These are phyloP conservation scores for Phaeosphaeria sp. DNA, from an alignment of 2,329 filamentous ascomycete genomes.

Conservation along the genomic window DNA sequence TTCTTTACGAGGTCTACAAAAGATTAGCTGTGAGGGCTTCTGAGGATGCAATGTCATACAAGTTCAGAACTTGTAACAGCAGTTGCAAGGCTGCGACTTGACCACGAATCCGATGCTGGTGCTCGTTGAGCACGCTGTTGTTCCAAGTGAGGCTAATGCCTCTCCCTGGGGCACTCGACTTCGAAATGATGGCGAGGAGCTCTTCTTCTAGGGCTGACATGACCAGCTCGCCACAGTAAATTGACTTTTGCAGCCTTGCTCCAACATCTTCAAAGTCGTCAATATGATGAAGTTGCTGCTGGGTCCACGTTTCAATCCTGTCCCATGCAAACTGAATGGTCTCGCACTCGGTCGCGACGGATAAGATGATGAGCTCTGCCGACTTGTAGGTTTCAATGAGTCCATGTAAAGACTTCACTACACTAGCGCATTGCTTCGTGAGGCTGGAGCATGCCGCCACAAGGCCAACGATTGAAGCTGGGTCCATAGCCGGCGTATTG, in stretches of 20 bases:
- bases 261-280: neutral
- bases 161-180: neutral
- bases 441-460: neutral
- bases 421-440: neutral
- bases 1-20: neutral
- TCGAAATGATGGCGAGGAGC: neutral
- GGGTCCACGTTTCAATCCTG: neutral
- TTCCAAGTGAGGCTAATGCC: neutral
- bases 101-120: neutral
- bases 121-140: neutral
- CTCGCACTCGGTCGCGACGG: neutral
- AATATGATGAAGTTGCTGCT: neutral
- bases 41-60: neutral
- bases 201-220: neutral
- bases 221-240: neutral
- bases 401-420: neutral
- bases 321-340: neutral
- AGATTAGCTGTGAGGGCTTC: neutral
- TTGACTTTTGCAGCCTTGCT: neutral
- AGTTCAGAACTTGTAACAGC: neutral
- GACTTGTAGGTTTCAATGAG: neutral
- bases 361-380: neutral
- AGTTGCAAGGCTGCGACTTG: neutral
- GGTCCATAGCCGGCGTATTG: neutral
- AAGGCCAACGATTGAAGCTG: neutral